phyloP scores from a whole-genome alignment of 2,329 filamentous ascomycete species.

The Phialocephala sp. region DNA sequence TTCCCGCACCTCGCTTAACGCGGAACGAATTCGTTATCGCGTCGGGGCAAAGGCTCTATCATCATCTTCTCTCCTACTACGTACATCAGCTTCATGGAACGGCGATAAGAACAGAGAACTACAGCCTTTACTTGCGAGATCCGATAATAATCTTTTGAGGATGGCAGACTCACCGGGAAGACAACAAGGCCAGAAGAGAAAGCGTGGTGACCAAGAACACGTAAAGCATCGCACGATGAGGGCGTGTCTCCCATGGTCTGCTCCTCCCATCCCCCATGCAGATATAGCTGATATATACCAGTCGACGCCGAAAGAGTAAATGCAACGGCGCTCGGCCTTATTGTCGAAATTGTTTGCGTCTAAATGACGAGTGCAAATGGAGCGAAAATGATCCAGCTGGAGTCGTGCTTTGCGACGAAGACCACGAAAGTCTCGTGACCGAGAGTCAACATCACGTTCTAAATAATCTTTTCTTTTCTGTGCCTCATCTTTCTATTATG shows the following conservation, averaged over 20 bases:
- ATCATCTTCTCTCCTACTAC: neutral
- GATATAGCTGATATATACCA: neutral
- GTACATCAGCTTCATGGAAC: too few species aligned
- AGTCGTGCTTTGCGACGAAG: neutral
- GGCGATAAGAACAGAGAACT: too few species aligned
- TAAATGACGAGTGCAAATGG: neutral
- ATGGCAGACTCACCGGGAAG: neutral
- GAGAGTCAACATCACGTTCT: neutral
- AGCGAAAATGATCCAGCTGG: neutral
- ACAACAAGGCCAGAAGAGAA: neutral
- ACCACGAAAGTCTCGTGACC: neutral
- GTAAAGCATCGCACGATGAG: neutral
- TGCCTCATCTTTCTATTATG: conserved; percentile 5
- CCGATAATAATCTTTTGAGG: neutral
- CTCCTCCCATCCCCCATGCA: neutral
- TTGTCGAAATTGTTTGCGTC: neutral
- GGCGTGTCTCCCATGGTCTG: neutral
- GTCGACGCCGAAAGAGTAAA: neutral
- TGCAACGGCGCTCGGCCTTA: neutral
- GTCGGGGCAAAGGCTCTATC: too few species aligned
- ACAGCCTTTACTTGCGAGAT: neutral
- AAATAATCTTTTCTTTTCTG: conserved; percentile 1
- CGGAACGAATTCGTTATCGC: neutral
- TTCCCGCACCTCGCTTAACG: neutral
- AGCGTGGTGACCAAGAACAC: neutral